A percentile compares a stretch with the other conserved stretches of the same genome.
These are phyloP conservation scores for Podila epicladia DNA, from an alignment of 192 early-diverging fungal genomes.

Conservation along the genomic window DNA sequence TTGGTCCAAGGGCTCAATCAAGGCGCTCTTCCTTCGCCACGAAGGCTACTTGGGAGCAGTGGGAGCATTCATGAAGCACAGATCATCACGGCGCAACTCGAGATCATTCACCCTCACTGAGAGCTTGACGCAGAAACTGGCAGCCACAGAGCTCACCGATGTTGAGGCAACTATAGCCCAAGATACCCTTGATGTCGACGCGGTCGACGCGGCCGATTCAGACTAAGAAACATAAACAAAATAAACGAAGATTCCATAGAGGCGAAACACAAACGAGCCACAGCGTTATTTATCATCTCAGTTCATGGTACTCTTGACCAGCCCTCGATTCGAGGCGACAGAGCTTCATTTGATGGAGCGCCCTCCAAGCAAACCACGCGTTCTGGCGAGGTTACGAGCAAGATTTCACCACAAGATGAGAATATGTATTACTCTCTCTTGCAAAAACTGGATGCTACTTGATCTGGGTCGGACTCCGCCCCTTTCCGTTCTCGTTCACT, in stretches of 20 bases:
- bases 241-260: background rate
- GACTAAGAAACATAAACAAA: slow-evolving; percentile 2
- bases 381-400: too few species aligned
- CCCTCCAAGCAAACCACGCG: too few species aligned
- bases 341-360: too few species aligned
- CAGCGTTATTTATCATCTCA: too few species aligned
- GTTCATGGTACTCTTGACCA: too few species aligned
- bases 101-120: slow-evolving; percentile 42
- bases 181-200: slow-evolving; percentile 48
- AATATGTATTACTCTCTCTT: too few species aligned
- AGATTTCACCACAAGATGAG: too few species aligned
- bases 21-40: slow-evolving; percentile 95
- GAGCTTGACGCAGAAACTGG: slow-evolving; percentile 33
- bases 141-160: slow-evolving; percentile 21
- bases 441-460: too few species aligned
- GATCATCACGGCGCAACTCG: slow-evolving; percentile 45
- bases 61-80: slow-evolving; percentile 72
- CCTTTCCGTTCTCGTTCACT: background rate
- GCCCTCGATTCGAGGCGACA: too few species aligned
- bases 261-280: too few species aligned
- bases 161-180: slow-evolving; percentile 33
- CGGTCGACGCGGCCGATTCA: slow-evolving; percentile 30
- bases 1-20: slow-evolving; percentile 96
- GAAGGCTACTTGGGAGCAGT: slow-evolving; percentile 97
- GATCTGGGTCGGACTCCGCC: too few species aligned